Conservation (phyloP, 1,284 basidiomycete genomes). For the Ustilago loliicola region DNA sequence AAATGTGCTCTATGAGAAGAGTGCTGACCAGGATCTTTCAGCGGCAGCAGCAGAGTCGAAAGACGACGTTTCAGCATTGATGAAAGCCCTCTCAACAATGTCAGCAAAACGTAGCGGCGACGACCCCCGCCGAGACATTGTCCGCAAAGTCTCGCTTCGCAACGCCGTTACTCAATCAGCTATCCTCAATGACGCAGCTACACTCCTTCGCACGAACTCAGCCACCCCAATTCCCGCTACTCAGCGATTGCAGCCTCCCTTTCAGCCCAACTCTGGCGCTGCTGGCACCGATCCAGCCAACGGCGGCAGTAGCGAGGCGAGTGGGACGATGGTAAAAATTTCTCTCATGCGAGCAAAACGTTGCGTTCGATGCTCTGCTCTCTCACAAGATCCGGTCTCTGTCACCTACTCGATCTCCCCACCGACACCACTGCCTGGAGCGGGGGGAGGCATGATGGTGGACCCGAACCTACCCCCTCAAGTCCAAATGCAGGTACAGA, state of each 20-base stretch:
- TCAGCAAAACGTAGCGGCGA: conserved; percentile 29
- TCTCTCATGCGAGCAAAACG: conserved; percentile 36
- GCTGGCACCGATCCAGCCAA: background rate
- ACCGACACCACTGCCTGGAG: background rate
- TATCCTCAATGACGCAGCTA: conserved; percentile 25
- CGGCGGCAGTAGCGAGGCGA: background rate
- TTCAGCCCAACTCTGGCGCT: background rate
- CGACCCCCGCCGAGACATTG: conserved; percentile 20
- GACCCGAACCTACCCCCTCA: conserved; percentile 33
- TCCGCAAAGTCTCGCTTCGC: conserved; percentile 38
- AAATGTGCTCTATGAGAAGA: conserved; percentile 35
- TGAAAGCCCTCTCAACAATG: conserved; percentile 27
- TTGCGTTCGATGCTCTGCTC: conserved; percentile 36
- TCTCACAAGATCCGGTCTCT: conserved; percentile 35
- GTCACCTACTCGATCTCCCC: conserved; percentile 17
- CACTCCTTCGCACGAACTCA: conserved; percentile 12
- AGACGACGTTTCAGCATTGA: background rate
- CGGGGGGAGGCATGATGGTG: conserved; percentile 6
- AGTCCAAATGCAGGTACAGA: conserved; percentile 38
- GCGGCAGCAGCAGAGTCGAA: background rate
- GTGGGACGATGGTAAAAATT: conserved; percentile 6
- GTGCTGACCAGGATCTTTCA: background rate
- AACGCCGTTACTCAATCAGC: conserved; percentile 33
- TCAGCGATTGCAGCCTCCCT: conserved; percentile 1
- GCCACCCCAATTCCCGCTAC: background rate